A percentile compares a stretch with the other conserved stretches of the same genome.
phyloP scores from a whole-genome alignment of 768 basidiomycete genomes.

The Dioszegia crocea region DNA sequence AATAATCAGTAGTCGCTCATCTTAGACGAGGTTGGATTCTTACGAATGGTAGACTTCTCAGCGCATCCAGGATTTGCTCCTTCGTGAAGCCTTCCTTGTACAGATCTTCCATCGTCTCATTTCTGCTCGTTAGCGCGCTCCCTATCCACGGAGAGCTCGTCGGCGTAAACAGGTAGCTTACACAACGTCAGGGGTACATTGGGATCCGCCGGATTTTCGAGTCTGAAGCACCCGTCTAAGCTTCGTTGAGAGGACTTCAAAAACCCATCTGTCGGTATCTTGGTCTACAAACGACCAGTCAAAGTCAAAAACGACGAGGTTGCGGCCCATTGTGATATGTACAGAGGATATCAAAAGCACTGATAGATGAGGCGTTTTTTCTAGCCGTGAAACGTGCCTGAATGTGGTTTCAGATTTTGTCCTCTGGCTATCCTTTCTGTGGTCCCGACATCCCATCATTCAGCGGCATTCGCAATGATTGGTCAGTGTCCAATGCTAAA shows the following conservation, averaged over 20 bases:
- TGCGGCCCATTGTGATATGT: slow-evolving; percentile 46
- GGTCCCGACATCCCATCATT: too few relatives aligned
- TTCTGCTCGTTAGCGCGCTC: slow-evolving; percentile 18
- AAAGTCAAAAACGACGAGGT: slow-evolving; percentile 91
- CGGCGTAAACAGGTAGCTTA: too few relatives aligned
- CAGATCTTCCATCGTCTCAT: slow-evolving; percentile 60
- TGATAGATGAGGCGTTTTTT: neutral
- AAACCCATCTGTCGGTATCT: slow-evolving; percentile 88
- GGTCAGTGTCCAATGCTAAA: neutral
- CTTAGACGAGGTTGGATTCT: slow-evolving; percentile 43
- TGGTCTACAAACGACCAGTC: slow-evolving; percentile 87
- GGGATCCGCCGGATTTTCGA: slow-evolving; percentile 56
- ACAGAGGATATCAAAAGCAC: neutral
- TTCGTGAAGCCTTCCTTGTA: slow-evolving; percentile 65
- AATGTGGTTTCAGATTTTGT: neutral
- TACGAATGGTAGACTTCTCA: slow-evolving; percentile 82
- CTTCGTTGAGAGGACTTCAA: slow-evolving; percentile 69
- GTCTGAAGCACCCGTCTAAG: slow-evolving; percentile 76
- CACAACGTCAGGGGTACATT: slow-evolving; percentile 92
- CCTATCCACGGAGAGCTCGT: too few relatives aligned
- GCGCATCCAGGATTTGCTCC: slow-evolving; percentile 70
- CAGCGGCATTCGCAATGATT: too few relatives aligned
- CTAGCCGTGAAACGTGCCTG: neutral
- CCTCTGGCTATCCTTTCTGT: neutral
- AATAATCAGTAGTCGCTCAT: too few relatives aligned